Evolutionary conservation across 208 protist genomes (phyloP), one percentile per base, ranked within the genome.

Genomic region (Polymyxa betae): DNA sequence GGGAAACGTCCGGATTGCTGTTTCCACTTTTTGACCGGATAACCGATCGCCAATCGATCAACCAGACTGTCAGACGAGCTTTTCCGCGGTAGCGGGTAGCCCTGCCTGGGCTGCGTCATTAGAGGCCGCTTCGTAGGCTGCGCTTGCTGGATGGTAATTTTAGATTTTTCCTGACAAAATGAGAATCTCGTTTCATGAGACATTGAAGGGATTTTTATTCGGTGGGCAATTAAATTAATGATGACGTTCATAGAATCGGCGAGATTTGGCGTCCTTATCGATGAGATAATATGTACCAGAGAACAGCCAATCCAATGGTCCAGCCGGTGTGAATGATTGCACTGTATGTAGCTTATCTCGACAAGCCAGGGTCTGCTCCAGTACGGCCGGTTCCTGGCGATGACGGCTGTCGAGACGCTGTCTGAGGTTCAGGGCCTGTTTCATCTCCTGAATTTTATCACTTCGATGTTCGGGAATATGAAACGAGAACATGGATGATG

Each of bases 401-500:
- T 77, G 16, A 77, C 90, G 68, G 1, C 24, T 24, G 0, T 38
- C 0, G 46, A 91, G 52, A 29, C 90, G 68, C 0, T 10, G n/a
- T 29, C 64, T 12, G 45, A 91, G 41, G 20, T 91, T 12, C 1
- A 89, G n/a, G 45, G 41, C 60, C n/a, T n/a, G n/a, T n/a, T n/a
- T n/a, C n/a, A n/a, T n/a, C 24, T 41, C 64, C 0, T 54, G 77
- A 38, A 91, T 91, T 1, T 38, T 38, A 0, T 41, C 32, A 35
- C 24, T 29, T 1, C 29, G 24, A 5, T 43, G 52, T 40, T 44
- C 77, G 0, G 90, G 43, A 16, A 44, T 78, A 24, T 32, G 40
- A 16, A 97, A 44, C 29, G 92, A 94, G 92, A 96, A 97, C 77
- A 97, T 92, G 35, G 95, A 93, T 0, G 96, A 88, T 20, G 95